phyloP scores from a whole-genome alignment of 208 protist genomes.

The Acanthamoeba lenticulata region DNA sequence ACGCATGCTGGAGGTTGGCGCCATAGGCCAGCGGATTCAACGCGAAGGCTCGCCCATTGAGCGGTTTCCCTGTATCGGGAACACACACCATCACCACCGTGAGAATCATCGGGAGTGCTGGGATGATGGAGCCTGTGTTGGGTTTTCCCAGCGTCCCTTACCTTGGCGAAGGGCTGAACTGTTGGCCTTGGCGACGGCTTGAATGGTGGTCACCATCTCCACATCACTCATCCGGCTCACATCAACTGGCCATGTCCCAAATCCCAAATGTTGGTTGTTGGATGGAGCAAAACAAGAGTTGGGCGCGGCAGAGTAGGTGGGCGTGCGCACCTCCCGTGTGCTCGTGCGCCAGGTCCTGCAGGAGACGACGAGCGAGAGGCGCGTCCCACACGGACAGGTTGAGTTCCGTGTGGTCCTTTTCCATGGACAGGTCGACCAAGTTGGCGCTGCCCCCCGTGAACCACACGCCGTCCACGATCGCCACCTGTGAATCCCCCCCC shows the following conservation, averaged over 20 bases:
- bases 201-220: not conserved
- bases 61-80: not conserved
- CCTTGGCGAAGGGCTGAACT: not conserved
- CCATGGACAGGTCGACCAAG: not conserved
- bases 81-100: not conserved
- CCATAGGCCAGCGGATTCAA: not conserved
- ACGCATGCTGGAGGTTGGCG: not conserved
- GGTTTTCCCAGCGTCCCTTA: too few relatives aligned
- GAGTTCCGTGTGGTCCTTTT: slow-evolving; percentile 11
- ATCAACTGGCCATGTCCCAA: not conserved
- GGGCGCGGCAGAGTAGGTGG: not conserved
- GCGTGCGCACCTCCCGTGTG: not conserved
- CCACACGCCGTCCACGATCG: not conserved
- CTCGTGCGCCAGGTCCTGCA: not conserved
- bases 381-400: not conserved
- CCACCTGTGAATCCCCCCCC: too few relatives aligned
- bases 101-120: not conserved
- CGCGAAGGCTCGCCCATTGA: not conserved
- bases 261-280: too few relatives aligned
- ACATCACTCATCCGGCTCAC: not conserved
- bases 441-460: not conserved
- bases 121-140: too few relatives aligned
- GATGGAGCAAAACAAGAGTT: not conserved
- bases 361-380: not conserved
- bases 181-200: not conserved